Base-by-base conservation (phyloP, 208 protist genomes). In the Trypanosoma brucei region DNA sequence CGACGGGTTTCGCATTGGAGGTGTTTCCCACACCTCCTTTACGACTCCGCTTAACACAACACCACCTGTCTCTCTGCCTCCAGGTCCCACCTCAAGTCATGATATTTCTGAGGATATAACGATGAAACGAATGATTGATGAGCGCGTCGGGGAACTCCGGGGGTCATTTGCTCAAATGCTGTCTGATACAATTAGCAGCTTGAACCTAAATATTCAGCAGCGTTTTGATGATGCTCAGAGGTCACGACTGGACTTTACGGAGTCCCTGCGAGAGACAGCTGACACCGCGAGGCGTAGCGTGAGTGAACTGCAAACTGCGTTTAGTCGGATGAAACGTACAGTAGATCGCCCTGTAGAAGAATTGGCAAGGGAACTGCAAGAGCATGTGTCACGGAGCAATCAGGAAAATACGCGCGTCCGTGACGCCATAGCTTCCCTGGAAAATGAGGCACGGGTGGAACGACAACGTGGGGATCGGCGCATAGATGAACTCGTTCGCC, bases 391-490 rank as follows among this genome's bases (percentile, higher is more conserved):
- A 30, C 51, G 22, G 14, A 67, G 6, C 14, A 62, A 44, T 40
- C 62, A 58, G 33, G 82, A 88, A 65, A 13, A 89, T 62, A 57
- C 51, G 39, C 50, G 44, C n/a, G 36, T 79, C 42, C 60, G 73
- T 42, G 84, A 88, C 37, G 65, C 76, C 6, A 48, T 90, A 46
- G 48, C 35, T 0, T 68, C 52, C 2, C 9, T 82, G 1, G 44
- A 82, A 63, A 68, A 60, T 50, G 68, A 65, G 14, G 51, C 68
- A 33, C 35, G 59, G 44, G 65, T 71, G 30, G 59, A 69, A 33
- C 63, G 81, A 70, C 70, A 74, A 55, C 79, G 78, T n/a, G 55
- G 55, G 3, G 83, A 79, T 40, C 78, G 75, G 35, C 84, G 73
- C 2, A 53, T 91, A 8, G 76, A 72, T 36, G 77, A 81, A 31